Percentiles rank a stretch among this genome's conserved stretches.
Conservation (phyloP, 805 yeast species). For the Saccharomycopsis malanga region DNA sequence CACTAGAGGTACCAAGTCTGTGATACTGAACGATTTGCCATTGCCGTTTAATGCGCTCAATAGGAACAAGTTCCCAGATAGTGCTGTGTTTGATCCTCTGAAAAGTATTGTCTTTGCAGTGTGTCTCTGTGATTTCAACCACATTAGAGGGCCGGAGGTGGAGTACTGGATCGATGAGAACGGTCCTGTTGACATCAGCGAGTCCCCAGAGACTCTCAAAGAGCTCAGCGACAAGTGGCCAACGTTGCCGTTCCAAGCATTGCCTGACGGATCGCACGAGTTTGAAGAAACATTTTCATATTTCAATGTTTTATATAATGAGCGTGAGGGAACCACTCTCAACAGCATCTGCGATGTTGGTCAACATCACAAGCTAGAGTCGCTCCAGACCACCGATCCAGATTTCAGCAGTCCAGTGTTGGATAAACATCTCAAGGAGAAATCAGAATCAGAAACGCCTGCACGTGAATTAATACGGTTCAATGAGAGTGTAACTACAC, state of each 20-base stretch:
- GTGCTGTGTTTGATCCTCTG: constrained; percentile 15
- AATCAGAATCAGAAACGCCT: not conserved
- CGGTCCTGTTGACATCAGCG: constrained; percentile 33
- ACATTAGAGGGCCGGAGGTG: constrained; percentile 87
- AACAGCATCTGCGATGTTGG: constrained; percentile 30
- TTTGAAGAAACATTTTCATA: constrained; percentile 91
- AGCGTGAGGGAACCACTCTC: constrained; percentile 38
- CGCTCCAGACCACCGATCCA: constrained; percentile 32
- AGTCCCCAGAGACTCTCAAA: constrained; percentile 30
- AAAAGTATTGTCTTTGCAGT: constrained; percentile 60
- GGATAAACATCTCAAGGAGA: constrained; percentile 5
- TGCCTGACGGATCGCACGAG: constrained; percentile 94
- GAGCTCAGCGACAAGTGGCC: constrained; percentile 56
- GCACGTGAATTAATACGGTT: constrained; percentile 10
- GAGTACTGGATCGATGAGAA: constrained; percentile 70
- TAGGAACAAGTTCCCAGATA: constrained; percentile 14
- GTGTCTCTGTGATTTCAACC: constrained; percentile 90
- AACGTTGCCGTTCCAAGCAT: constrained; percentile 83
- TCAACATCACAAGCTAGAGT: constrained; percentile 10
- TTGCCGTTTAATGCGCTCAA: constrained; percentile 16
- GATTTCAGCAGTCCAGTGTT: constrained; percentile 34
- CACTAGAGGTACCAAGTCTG: constrained; percentile 6
- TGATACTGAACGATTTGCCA: constrained; percentile 9
- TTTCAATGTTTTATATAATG: constrained; percentile 75
- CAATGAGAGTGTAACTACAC: constrained; percentile 44